Base-by-base conservation (phyloP, 2,329 filamentous ascomycete species). In the Cyphellophora europaea region DNA sequence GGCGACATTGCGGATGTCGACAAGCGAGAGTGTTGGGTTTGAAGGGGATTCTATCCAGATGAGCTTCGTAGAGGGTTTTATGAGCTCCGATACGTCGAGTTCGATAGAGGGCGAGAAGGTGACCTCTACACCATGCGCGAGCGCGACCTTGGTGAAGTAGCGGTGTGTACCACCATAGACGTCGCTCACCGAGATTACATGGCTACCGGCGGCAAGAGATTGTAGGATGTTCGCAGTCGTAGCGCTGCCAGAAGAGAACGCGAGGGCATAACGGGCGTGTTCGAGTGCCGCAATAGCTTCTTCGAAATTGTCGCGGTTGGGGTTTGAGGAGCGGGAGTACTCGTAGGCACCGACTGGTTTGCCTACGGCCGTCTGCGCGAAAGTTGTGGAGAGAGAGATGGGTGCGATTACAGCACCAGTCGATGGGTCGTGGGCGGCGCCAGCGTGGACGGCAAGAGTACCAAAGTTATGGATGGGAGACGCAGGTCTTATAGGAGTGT, bases 131-230 rank as follows among this genome's bases (percentile, higher is more conserved):
- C 89, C 86, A 61, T 98, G 91, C 16, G 91, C 87, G 53, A 85
- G 79, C 38, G 91, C 91, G 33, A 96, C 91, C 21, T 95, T 88
- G 47, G 91, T 98, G 70, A 98, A 98, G 70, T 98, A 98, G 53
- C 91, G 76, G 67, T 98, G 91, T 27, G 91, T 98, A 50, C 91
- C 91, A 50, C 91, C 91, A 61, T 98, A 98, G 51, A 98, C 88
- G 59, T 98, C 91, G 30, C 87, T 93, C 31, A 98, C 86, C 42
- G 87, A 95, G 51, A 98, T 80, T 53, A 98, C 85, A 65, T 98
- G 91, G 31, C 85, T 91, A 43, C 87, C 88, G 10, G 82, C 72
- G 15, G 89, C 87, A 38, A 98, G 75, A 49, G 84, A 91, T 66
- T 96, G 91, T 39, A 98, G 76, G 54, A 98, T 86, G 50, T 76